Conservation (phyloP, 306 rosid genomes). For the Medicago lupulina region DNA sequence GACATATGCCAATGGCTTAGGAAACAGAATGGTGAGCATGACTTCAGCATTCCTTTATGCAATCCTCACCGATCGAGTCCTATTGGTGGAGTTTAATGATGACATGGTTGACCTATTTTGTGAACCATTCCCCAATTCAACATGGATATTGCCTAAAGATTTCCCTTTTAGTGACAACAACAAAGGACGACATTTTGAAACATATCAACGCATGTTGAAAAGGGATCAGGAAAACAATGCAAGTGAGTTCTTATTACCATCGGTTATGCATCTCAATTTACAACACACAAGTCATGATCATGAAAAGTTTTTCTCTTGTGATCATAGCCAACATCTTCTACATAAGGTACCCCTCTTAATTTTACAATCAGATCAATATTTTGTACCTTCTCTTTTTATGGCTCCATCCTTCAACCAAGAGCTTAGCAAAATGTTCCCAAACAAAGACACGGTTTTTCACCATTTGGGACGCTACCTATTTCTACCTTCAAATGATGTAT, state of each 20-base stretch:
- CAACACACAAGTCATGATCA: constrained; percentile 42
- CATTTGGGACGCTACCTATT: constrained; percentile 36
- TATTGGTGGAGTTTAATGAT: constrained; percentile 37
- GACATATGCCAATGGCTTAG: constrained; percentile 54
- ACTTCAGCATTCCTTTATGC: constrained; percentile 64
- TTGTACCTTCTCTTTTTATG: constrained; percentile 64
- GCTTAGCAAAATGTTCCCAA: constrained; percentile 35
- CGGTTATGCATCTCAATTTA: constrained; percentile 54
- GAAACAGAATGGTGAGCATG: constrained; percentile 64
- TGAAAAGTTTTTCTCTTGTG: constrained; percentile 62
- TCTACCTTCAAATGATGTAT: constrained; percentile 37
- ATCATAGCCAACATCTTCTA: constrained; percentile 56
- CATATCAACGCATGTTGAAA: constrained; percentile 55
- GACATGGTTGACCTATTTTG: constrained; percentile 41
- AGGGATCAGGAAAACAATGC: constrained; percentile 26
- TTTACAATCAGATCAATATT: constrained; percentile 61
- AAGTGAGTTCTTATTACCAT: constrained; percentile 33
- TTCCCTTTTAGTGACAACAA: constrained; percentile 42
- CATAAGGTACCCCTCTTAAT: constrained; percentile 49
- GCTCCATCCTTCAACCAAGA: constrained; percentile 52
- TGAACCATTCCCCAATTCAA: constrained; percentile 62
- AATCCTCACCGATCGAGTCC: constrained; percentile 58
- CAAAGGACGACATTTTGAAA: constrained; percentile 36
- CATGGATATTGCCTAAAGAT: constrained; percentile 62
- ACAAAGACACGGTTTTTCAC: constrained; percentile 31